These are phyloP conservation scores for Blastobotrys attinorum DNA, from an alignment of 805 yeast species.

Conservation along the genomic window DNA sequence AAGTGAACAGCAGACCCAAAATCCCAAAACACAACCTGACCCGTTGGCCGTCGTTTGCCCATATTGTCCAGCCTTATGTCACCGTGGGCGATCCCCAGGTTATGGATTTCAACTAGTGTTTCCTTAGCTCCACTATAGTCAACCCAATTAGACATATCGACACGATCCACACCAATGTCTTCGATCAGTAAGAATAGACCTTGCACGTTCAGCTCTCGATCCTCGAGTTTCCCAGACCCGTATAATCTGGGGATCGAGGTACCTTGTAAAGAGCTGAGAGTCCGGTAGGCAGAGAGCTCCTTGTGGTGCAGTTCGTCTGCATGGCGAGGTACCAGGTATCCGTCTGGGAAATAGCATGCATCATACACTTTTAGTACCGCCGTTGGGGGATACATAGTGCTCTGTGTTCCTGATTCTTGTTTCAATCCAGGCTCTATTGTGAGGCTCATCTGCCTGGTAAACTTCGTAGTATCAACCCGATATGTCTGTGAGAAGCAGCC, in stretches of 20 bases:
- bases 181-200: not conserved
- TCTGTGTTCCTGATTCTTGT: not conserved
- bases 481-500: not conserved
- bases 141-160: not conserved
- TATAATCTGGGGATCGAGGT: not conserved
- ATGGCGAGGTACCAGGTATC: not conserved
- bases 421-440: not conserved
- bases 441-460: not conserved
- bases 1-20: not conserved
- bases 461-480: not conserved
- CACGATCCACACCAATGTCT: not conserved
- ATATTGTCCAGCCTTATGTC: not conserved
- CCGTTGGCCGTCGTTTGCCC: not conserved
- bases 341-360: slow-evolving; percentile 1
- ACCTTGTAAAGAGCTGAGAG: not conserved
- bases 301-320: not conserved
- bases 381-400: not conserved
- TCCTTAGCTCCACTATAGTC: not conserved
- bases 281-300: not conserved
- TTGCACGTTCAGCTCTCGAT: not conserved
- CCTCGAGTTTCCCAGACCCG: not conserved
- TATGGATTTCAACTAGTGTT: not conserved
- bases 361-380: not conserved
- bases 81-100: not conserved
- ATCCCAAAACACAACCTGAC: not conserved